Evolutionary conservation across 805 yeast genomes (phyloP).

Genomic region (Yarrowia divulgata): DNA sequence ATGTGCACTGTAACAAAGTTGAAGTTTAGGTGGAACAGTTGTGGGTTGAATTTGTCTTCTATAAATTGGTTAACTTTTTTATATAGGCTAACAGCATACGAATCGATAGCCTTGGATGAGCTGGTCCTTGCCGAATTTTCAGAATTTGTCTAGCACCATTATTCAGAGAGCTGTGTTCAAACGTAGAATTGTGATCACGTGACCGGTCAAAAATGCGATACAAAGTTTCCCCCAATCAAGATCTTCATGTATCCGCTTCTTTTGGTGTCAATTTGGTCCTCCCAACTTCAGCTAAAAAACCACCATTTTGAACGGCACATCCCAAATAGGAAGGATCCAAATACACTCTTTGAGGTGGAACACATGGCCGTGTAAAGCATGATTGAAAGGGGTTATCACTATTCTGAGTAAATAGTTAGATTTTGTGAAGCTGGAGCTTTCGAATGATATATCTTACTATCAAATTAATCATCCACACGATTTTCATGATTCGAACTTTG

Average conservation of each 20-base stretch:
- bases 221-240: too few species aligned
- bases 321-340: constrained; percentile 27
- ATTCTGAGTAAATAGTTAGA: background rate
- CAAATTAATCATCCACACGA: background rate
- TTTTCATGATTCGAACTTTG: too few species aligned
- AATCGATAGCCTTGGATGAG: background rate
- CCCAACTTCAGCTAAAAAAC: background rate
- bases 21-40: too few species aligned
- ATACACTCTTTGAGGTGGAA: background rate
- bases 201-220: too few species aligned
- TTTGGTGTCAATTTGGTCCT: background rate
- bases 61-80: too few species aligned
- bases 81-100: too few species aligned
- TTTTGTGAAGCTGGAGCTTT: background rate
- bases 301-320: background rate
- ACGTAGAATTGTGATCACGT: too few species aligned
- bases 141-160: too few species aligned
- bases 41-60: too few species aligned
- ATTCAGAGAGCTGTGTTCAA: too few species aligned
- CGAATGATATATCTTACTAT: background rate
- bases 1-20: background rate
- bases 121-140: background rate
- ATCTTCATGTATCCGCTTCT: too few species aligned
- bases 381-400: background rate
- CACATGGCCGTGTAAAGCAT: background rate